Conservation (phyloP, 2,329 filamentous ascomycete species). For the Colletotrichum musicola region DNA sequence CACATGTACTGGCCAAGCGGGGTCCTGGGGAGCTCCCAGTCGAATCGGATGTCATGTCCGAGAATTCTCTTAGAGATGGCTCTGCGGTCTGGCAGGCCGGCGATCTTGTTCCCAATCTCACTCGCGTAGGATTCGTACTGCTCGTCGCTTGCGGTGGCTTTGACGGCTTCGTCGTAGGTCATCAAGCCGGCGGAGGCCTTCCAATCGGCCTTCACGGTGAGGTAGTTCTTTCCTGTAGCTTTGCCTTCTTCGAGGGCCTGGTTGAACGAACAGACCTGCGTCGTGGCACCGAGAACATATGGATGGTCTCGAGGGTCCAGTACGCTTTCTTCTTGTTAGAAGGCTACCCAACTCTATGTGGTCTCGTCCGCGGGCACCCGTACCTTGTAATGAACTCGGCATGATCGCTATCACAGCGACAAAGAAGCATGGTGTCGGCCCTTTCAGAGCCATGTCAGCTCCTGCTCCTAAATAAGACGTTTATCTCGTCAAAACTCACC, state of each 20-base stretch:
- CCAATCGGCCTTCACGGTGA: constrained; percentile 48
- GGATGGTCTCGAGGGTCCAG: constrained; percentile 52
- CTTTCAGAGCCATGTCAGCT: background rate
- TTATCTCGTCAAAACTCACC: constrained; percentile 20
- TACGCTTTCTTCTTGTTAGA: too few species aligned
- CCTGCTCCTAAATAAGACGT: too few species aligned
- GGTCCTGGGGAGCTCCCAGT: constrained; percentile 52
- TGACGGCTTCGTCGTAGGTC: constrained; percentile 52
- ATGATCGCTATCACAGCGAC: constrained; percentile 53
- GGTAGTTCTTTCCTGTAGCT: constrained; percentile 42
- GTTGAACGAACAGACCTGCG: constrained; percentile 45
- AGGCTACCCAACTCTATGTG: too few species aligned
- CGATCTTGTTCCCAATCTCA: constrained; percentile 41
- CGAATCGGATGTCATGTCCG: constrained; percentile 45
- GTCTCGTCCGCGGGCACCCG: too few species aligned
- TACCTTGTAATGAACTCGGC: constrained; percentile 49
- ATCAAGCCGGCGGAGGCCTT: constrained; percentile 46
- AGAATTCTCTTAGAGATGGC: constrained; percentile 17
- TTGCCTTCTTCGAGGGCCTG: constrained; percentile 43
- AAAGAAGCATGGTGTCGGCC: constrained; percentile 52
- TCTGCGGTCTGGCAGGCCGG: background rate
- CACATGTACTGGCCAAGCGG: constrained; percentile 52
- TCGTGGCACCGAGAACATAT: constrained; percentile 54
- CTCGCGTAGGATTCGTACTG: constrained; percentile 45
- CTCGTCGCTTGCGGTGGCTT: constrained; percentile 42